Evolutionary conservation across 1,139 yeast genomes (phyloP), one percentile per base, ranked within the genome.

Genomic region (Kurtzmaniella natalensis): DNA sequence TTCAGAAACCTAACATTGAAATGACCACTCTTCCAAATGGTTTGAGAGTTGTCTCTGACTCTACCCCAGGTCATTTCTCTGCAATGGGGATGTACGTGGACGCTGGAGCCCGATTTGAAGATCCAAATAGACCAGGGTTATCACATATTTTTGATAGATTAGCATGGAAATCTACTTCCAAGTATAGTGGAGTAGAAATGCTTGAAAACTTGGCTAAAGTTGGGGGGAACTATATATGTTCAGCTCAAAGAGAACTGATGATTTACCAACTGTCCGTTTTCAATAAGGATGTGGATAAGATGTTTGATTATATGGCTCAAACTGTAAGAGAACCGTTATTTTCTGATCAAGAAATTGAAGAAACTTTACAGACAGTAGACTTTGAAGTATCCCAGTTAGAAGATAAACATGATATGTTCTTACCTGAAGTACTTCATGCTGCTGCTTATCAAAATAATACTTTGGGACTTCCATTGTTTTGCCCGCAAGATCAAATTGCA

Each of bases 211-310:
- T 92, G 44, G 88, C 87, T 36, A 69, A 78, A 34, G 61, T 92
- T 36, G 98, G 98, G 28, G 98, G 98, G 9, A 92, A 89, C 57
- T 88, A 84, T 58, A 89, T 87, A 78, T 85, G 96, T 52, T 82
- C 95, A 1, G 86, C 96, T 1, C 86, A 94, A 19, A 72, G 98
- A 51, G 98, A 92, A 55, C 76, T 94, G 4, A 73, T 92, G 66
- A 78, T 92, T 64, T 92, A 92, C 57, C 97, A 92, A 57, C 95
- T 96, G 2, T 81, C 95, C 2, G 95, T 88, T 1, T 92, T 92
- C 67, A 88, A 89, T 54, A 74, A 63, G 35, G 96, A 89, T 52
- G 80, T 83, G n/a, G 94, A 79, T 30, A 66, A 70, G 44, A 88
- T 94, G 95, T 77, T 86, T 46, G 75, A 74, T 30, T 66, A 87